Base-by-base conservation (phyloP, 805 yeast genomes). In the Schwanniomyces yamadae region DNA sequence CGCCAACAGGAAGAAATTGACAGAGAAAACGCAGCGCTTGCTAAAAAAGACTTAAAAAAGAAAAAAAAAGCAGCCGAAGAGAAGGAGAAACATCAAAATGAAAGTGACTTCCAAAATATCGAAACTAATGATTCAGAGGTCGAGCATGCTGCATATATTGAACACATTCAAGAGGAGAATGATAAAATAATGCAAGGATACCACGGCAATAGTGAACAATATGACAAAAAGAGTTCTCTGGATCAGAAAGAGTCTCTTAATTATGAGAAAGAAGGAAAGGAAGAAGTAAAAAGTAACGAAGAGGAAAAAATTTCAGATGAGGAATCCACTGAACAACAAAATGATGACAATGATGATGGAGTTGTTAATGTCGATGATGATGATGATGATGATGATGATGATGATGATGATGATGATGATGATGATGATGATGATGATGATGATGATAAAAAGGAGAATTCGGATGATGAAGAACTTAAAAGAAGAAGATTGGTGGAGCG, bases 1-100 rank as follows among this genome's bases (percentile, higher is more conserved):
- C 80, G 81, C 40, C 96, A 87, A 54, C 77, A 76, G 40, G 84
- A 84, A 52, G 95, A 87, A 49, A 85, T 82, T 14, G 91, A 82
- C 41, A 67, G 78, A 39, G 90, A 78, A 45, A 82, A 79, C 3
- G 75, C 75, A 3, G 77, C 82, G 6, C 46, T 72, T 51, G 73
- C 71, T 47, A 74, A 72, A 50, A 71, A 69, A 39, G 73, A 69
- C 39, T 75, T 69, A 53, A 71, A 73, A 55, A 78, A 77, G 54
- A 69, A 62, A 45, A 64, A 69, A 42, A 59, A 55, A 2, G 65
- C 63, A 37, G 62, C 55, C 8, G 57, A 28, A 8, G 28, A 26
- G 5, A 34, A 52, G 42, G 55, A 57, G 35, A 53, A 29, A 32
- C 41, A 33, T 36, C 38, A 19, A 56, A n/a, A n/a, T n/a, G n/a